A percentile compares a stretch with the other conserved stretches of the same genome.
Evolutionary conservation across 495 filamentous ascomycete genomes (phyloP).

Genomic region (Penicillium angulare): DNA sequence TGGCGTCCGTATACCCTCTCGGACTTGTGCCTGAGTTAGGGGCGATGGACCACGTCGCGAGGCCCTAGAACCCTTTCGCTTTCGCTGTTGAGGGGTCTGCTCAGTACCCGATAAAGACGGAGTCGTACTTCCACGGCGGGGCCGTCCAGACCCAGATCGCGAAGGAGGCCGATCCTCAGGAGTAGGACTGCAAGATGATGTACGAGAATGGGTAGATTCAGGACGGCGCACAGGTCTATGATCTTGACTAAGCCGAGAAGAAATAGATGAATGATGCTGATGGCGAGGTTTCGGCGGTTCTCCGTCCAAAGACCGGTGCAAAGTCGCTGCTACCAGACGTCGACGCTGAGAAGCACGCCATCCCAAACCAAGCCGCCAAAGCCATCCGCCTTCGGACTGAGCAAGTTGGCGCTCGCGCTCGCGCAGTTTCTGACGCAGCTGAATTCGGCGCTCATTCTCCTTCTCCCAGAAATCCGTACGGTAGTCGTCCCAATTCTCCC

Average conservation of each 20-base stretch:
- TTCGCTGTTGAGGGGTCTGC: constrained; percentile 32
- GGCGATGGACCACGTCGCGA: constrained; percentile 40
- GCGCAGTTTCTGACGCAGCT: constrained; percentile 66
- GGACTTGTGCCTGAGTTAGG: constrained; percentile 43
- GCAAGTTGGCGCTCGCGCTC: constrained; percentile 64
- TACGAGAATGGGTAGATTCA: constrained; percentile 46
- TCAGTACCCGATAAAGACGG: constrained; percentile 28
- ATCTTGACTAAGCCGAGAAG: constrained; percentile 36
- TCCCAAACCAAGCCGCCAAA: constrained; percentile 66
- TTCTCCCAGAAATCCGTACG: constrained; percentile 93
- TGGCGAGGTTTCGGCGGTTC: constrained; percentile 22
- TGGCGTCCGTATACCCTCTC: constrained; percentile 37
- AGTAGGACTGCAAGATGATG: constrained; percentile 50
- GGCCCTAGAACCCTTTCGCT: constrained; percentile 36
- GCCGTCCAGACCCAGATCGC: constrained; percentile 34
- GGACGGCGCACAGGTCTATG: constrained; percentile 33
- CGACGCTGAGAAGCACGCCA: constrained; percentile 59
- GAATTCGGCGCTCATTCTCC: constrained; percentile 84
- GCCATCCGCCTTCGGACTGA: constrained; percentile 69
- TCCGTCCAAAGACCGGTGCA: constrained; percentile 25
- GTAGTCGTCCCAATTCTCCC: constrained; percentile 97
- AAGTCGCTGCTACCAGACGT: constrained; percentile 30
- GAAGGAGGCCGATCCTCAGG: constrained; percentile 44
- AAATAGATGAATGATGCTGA: constrained; percentile 31
- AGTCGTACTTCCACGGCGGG: constrained; percentile 36